These are phyloP conservation scores for Zygotorulaspora chibaensis DNA, from an alignment of 805 yeast species.

Conservation along the genomic window DNA sequence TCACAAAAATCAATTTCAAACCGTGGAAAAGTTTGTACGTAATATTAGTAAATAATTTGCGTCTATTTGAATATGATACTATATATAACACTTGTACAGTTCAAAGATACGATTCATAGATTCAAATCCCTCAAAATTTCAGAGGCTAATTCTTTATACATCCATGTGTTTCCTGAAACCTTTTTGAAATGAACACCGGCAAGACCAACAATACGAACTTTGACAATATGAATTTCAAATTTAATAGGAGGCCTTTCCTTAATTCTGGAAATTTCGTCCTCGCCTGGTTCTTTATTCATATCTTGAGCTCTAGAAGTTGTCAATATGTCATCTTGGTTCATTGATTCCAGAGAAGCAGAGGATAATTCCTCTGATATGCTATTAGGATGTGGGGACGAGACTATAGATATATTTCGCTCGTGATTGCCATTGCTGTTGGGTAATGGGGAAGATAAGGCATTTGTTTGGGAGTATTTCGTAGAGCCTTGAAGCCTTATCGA, in stretches of 20 bases:
- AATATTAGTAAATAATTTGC: background rate
- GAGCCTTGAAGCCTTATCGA: slow-evolving; percentile 39
- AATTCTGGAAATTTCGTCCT: slow-evolving; percentile 33
- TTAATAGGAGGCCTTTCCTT: slow-evolving; percentile 59
- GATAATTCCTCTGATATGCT: slow-evolving; percentile 29
- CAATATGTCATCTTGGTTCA: slow-evolving; percentile 38
- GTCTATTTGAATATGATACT: background rate
- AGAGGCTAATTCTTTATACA: slow-evolving; percentile 85
- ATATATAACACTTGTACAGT: background rate
- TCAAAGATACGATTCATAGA: slow-evolving; percentile 36
- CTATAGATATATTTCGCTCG: slow-evolving; percentile 26
- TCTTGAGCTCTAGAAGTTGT: slow-evolving; percentile 58
- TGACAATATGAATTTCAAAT: slow-evolving; percentile 88
- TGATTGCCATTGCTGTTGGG: slow-evolving; percentile 26
- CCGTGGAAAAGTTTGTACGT: background rate
- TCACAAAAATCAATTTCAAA: background rate
- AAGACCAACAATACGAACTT: slow-evolving; percentile 83
- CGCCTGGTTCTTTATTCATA: slow-evolving; percentile 53
- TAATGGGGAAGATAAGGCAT: slow-evolving; percentile 54
- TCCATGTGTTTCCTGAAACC: slow-evolving; percentile 90
- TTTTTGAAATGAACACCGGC: slow-evolving; percentile 95
- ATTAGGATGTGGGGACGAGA: slow-evolving; percentile 29
- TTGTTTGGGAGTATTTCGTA: slow-evolving; percentile 32
- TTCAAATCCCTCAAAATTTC: slow-evolving; percentile 72
- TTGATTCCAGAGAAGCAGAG: slow-evolving; percentile 34